Percentiles rank a stretch among this genome's conserved stretches.
Conservation (phyloP, 441 rosid species). For the Aleurites moluccanus region DNA sequence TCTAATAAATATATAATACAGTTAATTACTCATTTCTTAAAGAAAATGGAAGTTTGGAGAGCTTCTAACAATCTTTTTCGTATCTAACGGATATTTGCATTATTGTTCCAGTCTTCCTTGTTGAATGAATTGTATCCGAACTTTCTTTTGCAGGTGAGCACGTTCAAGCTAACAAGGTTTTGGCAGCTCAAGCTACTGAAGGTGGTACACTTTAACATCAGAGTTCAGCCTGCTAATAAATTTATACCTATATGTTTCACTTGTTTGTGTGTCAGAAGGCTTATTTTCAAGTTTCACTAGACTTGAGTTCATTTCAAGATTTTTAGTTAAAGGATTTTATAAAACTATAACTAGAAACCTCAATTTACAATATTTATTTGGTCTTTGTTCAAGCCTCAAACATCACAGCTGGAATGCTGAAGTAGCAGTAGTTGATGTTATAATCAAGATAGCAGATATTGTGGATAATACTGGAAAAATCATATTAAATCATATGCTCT, state of each 20-base stretch:
- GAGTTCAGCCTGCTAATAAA: slow-evolving; percentile 21
- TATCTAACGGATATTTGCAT: not conserved
- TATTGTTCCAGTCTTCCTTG: not conserved
- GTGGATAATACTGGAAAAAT: not conserved
- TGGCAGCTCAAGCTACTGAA: slow-evolving; percentile 16
- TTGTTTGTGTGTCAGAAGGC: not conserved
- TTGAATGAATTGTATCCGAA: not conserved
- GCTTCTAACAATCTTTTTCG: not conserved
- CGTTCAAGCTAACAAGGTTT: slow-evolving; percentile 9
- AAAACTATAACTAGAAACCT: not conserved
- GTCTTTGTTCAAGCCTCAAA: slow-evolving; percentile 4
- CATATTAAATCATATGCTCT: not conserved
- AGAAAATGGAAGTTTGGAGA: not conserved
- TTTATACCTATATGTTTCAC: slow-evolving; percentile 3
- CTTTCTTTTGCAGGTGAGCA: slow-evolving; percentile 24
- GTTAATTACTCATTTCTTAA: not conserved
- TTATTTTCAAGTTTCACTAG: not conserved
- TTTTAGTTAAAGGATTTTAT: not conserved
- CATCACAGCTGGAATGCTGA: not conserved
- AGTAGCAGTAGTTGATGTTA: not conserved
- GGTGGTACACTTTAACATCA: slow-evolving; percentile 10
- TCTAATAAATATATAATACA: not conserved
- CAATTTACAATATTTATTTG: not conserved
- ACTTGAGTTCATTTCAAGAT: not conserved
- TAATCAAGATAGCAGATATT: not conserved